Percentiles rank a stretch among this genome's conserved stretches.
These are phyloP conservation scores for Echeveria elegans DNA, from an alignment of 164 flowering plant species.

Conservation along the genomic window DNA sequence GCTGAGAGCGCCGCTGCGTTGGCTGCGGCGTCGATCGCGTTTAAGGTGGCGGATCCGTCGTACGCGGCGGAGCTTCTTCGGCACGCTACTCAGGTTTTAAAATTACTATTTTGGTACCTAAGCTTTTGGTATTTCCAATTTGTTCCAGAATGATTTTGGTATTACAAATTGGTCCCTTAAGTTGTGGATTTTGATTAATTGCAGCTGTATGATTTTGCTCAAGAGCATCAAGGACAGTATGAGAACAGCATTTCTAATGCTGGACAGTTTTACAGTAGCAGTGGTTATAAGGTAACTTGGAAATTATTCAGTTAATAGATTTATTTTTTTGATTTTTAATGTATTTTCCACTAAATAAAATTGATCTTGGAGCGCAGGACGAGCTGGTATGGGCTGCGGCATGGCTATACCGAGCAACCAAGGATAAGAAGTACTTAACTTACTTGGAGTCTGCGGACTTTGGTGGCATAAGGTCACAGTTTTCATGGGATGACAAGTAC, in stretches of 20 bases:
- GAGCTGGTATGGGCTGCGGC: conserved; percentile 5
- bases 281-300: background rate
- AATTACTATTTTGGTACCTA: no score
- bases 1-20: background rate
- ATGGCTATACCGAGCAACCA: conserved; percentile 22
- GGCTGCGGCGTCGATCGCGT: background rate
- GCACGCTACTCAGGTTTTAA: background rate
- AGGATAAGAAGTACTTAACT: conserved; percentile 19
- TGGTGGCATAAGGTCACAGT: conserved; percentile 28
- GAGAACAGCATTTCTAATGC: background rate
- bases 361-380: background rate
- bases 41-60: background rate
- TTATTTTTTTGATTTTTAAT: background rate
- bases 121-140: background rate
- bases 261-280: background rate
- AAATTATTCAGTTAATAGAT: background rate
- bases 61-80: background rate
- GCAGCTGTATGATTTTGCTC: conserved; percentile 4
- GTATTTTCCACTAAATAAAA: background rate
- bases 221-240: background rate
- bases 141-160: background rate
- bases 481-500: conserved; percentile 57
- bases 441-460: conserved; percentile 10
- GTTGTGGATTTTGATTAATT: background rate
- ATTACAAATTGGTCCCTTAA: background rate